These are phyloP conservation scores for Coleophoma cylindrospora DNA, from an alignment of 2,329 filamentous ascomycete species.

Conservation along the genomic window DNA sequence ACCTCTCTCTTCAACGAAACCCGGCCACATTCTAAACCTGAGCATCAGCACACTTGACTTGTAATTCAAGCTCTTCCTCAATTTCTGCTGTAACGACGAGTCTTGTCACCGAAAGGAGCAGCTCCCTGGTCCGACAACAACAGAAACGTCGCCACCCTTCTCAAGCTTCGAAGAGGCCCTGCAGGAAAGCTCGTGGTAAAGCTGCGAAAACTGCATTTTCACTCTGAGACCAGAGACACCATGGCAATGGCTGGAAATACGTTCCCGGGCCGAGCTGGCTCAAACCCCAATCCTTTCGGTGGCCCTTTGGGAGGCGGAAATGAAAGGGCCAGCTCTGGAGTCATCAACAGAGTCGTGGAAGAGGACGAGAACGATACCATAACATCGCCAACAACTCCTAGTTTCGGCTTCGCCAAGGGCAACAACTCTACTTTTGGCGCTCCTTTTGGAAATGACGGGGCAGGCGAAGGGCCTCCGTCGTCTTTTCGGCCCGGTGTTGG, in stretches of 20 bases:
- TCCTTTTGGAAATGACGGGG: conserved; percentile 41
- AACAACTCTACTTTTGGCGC: conserved; percentile 28
- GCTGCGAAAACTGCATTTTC: too few relatives aligned
- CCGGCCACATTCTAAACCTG: conserved; percentile 8
- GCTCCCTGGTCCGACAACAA: too few relatives aligned
- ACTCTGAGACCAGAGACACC: conserved; percentile 12
- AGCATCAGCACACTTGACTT: too few relatives aligned
- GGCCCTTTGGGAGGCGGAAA: conserved; percentile 30
- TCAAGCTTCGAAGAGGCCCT: too few relatives aligned
- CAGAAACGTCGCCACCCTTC: too few relatives aligned
- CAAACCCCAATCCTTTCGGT: conserved; percentile 70
- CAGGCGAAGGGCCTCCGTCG: conserved; percentile 39
- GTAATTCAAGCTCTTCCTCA: too few relatives aligned
- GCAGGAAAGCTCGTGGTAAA: too few relatives aligned
- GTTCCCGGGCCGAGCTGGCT: conserved; percentile 70
- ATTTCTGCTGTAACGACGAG: too few relatives aligned
- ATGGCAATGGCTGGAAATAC: conserved; percentile 63
- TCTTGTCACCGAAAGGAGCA: too few relatives aligned
- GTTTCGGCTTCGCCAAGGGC: conserved; percentile 40
- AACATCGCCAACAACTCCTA: conserved; percentile 66
- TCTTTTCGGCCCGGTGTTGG: conserved; percentile 29
- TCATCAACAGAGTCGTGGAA: conserved; percentile 42
- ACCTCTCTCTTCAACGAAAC: too few relatives aligned
- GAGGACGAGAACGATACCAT: conserved; percentile 71
- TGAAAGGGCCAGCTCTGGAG: conserved; percentile 41